Percentiles rank a stretch among this genome's conserved stretches.
phyloP scores from a whole-genome alignment of 2,329 filamentous ascomycete genomes.

The Dendrostoma leiphaemia region DNA sequence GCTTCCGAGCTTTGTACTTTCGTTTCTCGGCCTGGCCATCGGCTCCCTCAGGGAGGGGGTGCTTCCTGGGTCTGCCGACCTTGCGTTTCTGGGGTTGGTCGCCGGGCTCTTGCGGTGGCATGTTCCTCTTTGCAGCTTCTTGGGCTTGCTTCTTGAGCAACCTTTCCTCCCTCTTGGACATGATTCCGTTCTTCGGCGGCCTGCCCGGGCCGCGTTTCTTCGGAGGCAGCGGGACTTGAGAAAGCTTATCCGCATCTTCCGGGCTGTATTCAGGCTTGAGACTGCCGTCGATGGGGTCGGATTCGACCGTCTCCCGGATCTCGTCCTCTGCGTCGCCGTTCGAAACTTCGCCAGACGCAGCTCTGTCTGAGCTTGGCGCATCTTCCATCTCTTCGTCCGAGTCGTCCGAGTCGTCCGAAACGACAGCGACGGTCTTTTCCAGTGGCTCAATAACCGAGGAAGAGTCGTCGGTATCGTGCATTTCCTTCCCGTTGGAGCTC shows the following conservation, averaged over 20 bases:
- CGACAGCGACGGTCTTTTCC: neutral
- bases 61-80: slow-evolving; percentile 63
- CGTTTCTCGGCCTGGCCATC: slow-evolving; percentile 59
- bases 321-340: slow-evolving; percentile 27
- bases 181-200: slow-evolving; percentile 78
- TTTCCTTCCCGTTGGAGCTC: slow-evolving; percentile 56
- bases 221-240: slow-evolving; percentile 38
- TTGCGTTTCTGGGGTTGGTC: slow-evolving; percentile 60
- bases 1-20: slow-evolving; percentile 61
- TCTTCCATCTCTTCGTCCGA: slow-evolving; percentile 25
- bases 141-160: slow-evolving; percentile 59
- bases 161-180: slow-evolving; percentile 74
- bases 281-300: slow-evolving; percentile 26
- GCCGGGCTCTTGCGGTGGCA: slow-evolving; percentile 43
- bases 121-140: slow-evolving; percentile 50
- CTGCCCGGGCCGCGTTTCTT: slow-evolving; percentile 76
- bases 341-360: slow-evolving; percentile 26
- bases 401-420: slow-evolving; percentile 23
- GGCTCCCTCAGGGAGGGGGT: slow-evolving; percentile 57
- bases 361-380: slow-evolving; percentile 1
- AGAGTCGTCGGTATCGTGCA: slow-evolving; percentile 52
- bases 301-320: slow-evolving; percentile 31
- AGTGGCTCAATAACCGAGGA: neutral
- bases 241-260: slow-evolving; percentile 25
- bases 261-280: slow-evolving; percentile 27